Conservation (phyloP, 805 yeast genomes). For the Metschnikowia amazonensis region DNA sequence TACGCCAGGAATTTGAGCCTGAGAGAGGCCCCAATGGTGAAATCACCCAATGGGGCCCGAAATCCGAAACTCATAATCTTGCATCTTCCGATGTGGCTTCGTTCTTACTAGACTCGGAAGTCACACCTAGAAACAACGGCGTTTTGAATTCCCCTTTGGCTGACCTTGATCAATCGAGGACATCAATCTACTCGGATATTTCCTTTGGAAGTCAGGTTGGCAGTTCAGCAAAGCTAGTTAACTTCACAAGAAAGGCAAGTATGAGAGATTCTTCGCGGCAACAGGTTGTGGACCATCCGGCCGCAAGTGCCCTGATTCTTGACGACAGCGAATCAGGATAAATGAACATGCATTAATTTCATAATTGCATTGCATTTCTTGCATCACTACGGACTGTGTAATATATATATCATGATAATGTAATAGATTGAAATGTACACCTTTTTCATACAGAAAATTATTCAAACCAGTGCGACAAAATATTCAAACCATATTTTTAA, state of each 20-base stretch:
- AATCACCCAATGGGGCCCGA: constrained; percentile 3
- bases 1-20: constrained; percentile 31
- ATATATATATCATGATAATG: constrained; percentile 1
- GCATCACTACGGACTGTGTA: background rate
- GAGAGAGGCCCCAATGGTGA: constrained; percentile 27
- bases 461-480: too few relatives aligned
- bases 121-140: constrained; percentile 8
- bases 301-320: constrained; percentile 33
- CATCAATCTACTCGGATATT: constrained; percentile 14
- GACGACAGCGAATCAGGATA: constrained; percentile 27
- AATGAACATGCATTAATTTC: constrained; percentile 1
- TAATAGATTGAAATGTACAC: constrained; percentile 2
- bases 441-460: too few relatives aligned
- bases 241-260: constrained; percentile 44
- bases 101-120: constrained; percentile 8
- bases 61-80: constrained; percentile 24
- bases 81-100: constrained; percentile 14
- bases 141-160: background rate
- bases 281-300: constrained; percentile 26
- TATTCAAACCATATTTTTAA: too few relatives aligned
- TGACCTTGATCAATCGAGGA: constrained; percentile 5
- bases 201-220: constrained; percentile 7
- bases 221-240: constrained; percentile 42
- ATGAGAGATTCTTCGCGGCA: constrained; percentile 39
- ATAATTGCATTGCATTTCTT: background rate